Evolutionary conservation across 345 rosid genomes (phyloP).

Genomic region (Arabis alpina): DNA sequence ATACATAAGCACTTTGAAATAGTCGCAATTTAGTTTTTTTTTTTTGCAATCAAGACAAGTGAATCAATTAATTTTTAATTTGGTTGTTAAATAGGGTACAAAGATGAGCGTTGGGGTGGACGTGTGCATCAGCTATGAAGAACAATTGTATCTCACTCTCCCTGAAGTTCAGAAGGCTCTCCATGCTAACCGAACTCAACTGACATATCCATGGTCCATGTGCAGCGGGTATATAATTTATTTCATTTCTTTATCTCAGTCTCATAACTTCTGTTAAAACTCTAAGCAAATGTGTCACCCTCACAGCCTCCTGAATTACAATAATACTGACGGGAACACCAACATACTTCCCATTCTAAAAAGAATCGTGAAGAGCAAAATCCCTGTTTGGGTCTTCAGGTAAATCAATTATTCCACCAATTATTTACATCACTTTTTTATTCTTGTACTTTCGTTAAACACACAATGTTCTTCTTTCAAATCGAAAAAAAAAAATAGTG

Average conservation of each 20-base stretch:
- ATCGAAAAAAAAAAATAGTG: conserved; percentile 46
- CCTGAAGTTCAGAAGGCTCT: conserved; percentile 93
- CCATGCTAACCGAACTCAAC: conserved; percentile 76
- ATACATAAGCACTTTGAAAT: too few species aligned
- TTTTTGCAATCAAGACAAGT: too few species aligned
- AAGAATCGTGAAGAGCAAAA: conserved; percentile 56
- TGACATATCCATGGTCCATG: conserved; percentile 79
- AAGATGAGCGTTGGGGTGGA: conserved; percentile 80
- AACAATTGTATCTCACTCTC: conserved; percentile 72
- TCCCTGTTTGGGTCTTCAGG: conserved; percentile 91
- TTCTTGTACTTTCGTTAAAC: neutral
- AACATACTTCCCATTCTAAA: conserved; percentile 83
- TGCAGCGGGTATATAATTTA: conserved; percentile 57
- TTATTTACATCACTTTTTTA: neutral
- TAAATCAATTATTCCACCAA: conserved; percentile 11
- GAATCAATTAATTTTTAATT: too few species aligned
- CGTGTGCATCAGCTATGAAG: conserved; percentile 76
- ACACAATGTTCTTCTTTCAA: neutral
- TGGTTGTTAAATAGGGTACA: conserved; percentile 54
- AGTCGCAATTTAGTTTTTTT: too few species aligned
- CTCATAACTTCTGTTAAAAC: conserved; percentile 7
- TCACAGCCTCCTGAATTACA: conserved; percentile 65
- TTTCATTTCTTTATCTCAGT: conserved; percentile 19
- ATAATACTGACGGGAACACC: conserved; percentile 55
- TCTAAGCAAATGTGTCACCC: neutral